Conservation (phyloP, 805 yeast genomes). For the Lipomyces sp. region DNA sequence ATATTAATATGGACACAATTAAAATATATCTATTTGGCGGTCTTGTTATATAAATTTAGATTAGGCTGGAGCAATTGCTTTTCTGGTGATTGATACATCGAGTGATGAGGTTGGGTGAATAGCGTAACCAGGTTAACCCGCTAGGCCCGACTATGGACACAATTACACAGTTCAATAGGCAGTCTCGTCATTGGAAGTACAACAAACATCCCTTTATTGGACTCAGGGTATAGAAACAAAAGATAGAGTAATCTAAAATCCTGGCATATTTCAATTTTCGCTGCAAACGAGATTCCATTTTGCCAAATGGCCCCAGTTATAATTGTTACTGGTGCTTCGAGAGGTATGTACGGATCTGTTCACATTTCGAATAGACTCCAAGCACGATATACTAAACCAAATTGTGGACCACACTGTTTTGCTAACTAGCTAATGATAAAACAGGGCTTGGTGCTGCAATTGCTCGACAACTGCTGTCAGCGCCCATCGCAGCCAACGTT, state of each 20-base stretch:
- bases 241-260: not conserved
- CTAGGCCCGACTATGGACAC: no score
- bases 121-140: not conserved
- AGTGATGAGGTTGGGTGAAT: no score
- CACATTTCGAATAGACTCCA: not conserved
- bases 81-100: no score
- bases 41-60: no score
- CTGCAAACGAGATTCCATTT: not conserved
- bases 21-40: no score
- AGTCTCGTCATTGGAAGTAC: not conserved
- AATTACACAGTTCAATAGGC: not conserved
- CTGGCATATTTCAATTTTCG: not conserved
- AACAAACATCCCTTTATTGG: not conserved
- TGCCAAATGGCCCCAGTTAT: slow-evolving; percentile 25
- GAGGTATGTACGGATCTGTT: slow-evolving; percentile 38
- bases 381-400: not conserved
- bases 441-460: slow-evolving; percentile 68
- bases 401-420: no score
- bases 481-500: slow-evolving; percentile 49
- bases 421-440: not conserved
- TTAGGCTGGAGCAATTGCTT: no score
- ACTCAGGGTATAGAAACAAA: not conserved
- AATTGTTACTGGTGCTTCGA: slow-evolving; percentile 48
- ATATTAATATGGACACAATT: no score
- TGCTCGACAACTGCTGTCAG: slow-evolving; percentile 55